Conservation (phyloP, 2,329 filamentous ascomycete genomes). For the Dactylellina cionopaga region DNA sequence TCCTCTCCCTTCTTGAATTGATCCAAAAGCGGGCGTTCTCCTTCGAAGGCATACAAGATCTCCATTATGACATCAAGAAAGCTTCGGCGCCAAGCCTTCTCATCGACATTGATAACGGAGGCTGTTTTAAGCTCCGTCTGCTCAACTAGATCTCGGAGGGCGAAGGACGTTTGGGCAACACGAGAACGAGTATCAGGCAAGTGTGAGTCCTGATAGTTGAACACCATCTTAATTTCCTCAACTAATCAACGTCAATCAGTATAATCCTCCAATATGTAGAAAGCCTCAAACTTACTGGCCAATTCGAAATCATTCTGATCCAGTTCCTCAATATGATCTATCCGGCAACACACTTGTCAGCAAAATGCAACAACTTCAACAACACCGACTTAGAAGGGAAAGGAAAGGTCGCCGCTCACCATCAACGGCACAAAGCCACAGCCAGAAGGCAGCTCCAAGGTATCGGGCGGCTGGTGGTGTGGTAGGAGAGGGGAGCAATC, state of each 20-base stretch:
- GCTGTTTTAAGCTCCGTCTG: conserved; percentile 41
- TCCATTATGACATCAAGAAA: conserved; percentile 55
- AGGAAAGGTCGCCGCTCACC: conserved; percentile 30
- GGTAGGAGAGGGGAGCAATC: conserved; percentile 54
- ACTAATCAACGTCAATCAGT: conserved; percentile 8
- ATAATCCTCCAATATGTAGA: neutral
- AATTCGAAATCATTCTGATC: conserved; percentile 38
- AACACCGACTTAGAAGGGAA: neutral
- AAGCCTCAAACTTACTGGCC: conserved; percentile 47
- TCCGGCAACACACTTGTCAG: conserved; percentile 27
- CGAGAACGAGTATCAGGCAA: conserved; percentile 36
- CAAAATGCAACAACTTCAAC: conserved; percentile 35
- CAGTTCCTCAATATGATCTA: conserved; percentile 52
- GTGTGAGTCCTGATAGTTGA: conserved; percentile 48
- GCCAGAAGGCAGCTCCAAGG: conserved; percentile 55
- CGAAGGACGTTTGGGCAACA: conserved; percentile 53
- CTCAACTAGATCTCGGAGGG: conserved; percentile 53
- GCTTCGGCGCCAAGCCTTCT: conserved; percentile 51
- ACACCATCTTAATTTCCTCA: conserved; percentile 23
- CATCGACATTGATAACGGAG: conserved; percentile 1
- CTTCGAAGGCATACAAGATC: conserved; percentile 54
- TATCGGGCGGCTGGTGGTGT: conserved; percentile 54
- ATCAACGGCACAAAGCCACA: conserved; percentile 57
- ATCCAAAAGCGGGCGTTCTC: conserved; percentile 55
- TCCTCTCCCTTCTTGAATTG: conserved; percentile 41